Percentiles rank a stretch among this genome's conserved stretches.
These are phyloP conservation scores for Lecanicillium sp. DNA, from an alignment of 2,329 filamentous ascomycete species.

Conservation along the genomic window DNA sequence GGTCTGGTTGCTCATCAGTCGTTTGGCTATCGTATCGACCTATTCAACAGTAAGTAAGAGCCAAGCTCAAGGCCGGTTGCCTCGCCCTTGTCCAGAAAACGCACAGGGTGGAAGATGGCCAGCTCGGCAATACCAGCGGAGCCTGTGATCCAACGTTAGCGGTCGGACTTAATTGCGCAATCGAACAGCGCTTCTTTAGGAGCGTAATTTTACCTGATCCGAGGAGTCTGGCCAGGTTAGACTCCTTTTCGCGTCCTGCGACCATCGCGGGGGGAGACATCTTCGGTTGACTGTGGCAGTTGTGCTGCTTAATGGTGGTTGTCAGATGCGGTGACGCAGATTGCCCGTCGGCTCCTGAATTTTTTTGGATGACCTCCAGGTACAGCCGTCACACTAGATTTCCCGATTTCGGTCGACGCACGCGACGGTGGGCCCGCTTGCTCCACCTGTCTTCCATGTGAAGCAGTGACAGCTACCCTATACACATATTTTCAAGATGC, in stretches of 20 bases:
- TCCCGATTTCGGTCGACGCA: too few relatives aligned
- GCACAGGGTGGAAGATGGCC: conserved; percentile 83
- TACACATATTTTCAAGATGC: too few relatives aligned
- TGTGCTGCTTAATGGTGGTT: too few relatives aligned
- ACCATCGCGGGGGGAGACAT: conserved; percentile 55
- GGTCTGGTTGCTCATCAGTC: conserved; percentile 95
- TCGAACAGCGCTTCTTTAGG: too few relatives aligned
- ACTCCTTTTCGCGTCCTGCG: conserved; percentile 86
- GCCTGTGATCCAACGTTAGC: conserved; percentile 42
- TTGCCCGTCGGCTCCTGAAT: too few relatives aligned
- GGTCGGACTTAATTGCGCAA: background rate
- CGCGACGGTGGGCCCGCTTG: too few relatives aligned
- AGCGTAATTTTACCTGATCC: conserved; percentile 49
- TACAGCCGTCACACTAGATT: too few relatives aligned
- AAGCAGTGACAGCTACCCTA: too few relatives aligned
- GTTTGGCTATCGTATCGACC: conserved; percentile 98
- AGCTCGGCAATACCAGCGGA: conserved; percentile 90
- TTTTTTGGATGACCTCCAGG: too few relatives aligned
- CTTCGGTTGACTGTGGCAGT: background rate
- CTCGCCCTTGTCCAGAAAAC: conserved; percentile 16
- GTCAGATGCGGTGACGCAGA: too few relatives aligned
- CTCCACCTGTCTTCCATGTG: too few relatives aligned
- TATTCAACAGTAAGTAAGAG: conserved; percentile 23
- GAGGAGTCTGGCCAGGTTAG: conserved; percentile 76
- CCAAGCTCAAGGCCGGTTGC: conserved; percentile 4